These are phyloP conservation scores for Penicillium argentinense DNA, from an alignment of 495 filamentous ascomycete genomes.

Conservation along the genomic window DNA sequence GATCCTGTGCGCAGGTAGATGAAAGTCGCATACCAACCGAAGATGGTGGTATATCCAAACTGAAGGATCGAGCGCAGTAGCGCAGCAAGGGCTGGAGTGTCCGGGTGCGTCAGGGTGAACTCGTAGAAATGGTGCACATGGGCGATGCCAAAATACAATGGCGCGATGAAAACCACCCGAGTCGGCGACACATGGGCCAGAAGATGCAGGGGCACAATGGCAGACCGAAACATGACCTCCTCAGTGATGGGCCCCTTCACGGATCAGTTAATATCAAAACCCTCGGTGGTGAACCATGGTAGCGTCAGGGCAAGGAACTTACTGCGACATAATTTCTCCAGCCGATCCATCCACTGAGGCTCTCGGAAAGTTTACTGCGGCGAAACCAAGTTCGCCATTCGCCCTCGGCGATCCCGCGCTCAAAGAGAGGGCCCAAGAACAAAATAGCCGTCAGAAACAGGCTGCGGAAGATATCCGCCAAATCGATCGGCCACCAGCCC, in stretches of 20 bases:
- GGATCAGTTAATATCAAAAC: slow-evolving; percentile 7
- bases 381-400: slow-evolving; percentile 67
- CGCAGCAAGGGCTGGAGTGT: slow-evolving; percentile 57
- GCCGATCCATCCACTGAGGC: slow-evolving; percentile 60
- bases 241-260: slow-evolving; percentile 82
- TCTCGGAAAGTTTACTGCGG: slow-evolving; percentile 39
- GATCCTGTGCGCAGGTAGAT: slow-evolving; percentile 86
- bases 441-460: slow-evolving; percentile 72
- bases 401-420: slow-evolving; percentile 67
- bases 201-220: slow-evolving; percentile 77
- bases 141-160: slow-evolving; percentile 90
- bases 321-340: slow-evolving; percentile 63
- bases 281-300: not conserved
- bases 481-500: slow-evolving; percentile 72
- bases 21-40: slow-evolving; percentile 91
- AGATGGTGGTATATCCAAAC: slow-evolving; percentile 88
- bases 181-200: slow-evolving; percentile 60
- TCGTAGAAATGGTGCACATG: slow-evolving; percentile 97
- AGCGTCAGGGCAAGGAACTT: slow-evolving; percentile 1
- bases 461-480: slow-evolving; percentile 55
- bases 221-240: slow-evolving; percentile 88
- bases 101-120: slow-evolving; percentile 78
- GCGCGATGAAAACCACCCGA: slow-evolving; percentile 72
- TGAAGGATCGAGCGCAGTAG: slow-evolving; percentile 76
- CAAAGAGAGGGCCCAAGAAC: slow-evolving; percentile 83